Percentiles rank a stretch among this genome's conserved stretches.
phyloP scores from a whole-genome alignment of 805 yeast species.

The Starmerella davenportii region DNA sequence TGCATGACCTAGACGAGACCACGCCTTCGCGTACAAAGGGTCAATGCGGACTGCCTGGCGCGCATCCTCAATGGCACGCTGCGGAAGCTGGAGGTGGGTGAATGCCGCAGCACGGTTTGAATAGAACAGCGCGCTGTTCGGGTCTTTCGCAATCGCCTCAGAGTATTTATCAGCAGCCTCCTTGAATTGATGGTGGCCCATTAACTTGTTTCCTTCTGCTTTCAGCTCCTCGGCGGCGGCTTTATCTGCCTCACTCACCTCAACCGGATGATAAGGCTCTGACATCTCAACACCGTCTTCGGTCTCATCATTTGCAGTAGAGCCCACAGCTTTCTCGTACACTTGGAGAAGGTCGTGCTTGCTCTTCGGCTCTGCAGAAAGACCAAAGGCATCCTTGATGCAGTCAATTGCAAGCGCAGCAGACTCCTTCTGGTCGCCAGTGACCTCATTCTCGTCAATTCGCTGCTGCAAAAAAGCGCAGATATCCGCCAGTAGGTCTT shows the following conservation, averaged over 20 bases:
- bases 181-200: constrained; percentile 57
- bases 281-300: neutral
- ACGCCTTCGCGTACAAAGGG: constrained; percentile 75
- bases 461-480: constrained; percentile 50
- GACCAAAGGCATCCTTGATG: constrained; percentile 67
- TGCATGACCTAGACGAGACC: constrained; percentile 88
- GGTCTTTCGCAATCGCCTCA: constrained; percentile 52
- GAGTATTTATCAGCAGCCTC: constrained; percentile 64
- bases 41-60: constrained; percentile 60
- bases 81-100: constrained; percentile 58
- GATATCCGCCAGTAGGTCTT: constrained; percentile 42
- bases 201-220: constrained; percentile 72
- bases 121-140: constrained; percentile 62
- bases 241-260: constrained; percentile 29
- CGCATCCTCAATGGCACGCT: constrained; percentile 68
- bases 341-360: constrained; percentile 9
- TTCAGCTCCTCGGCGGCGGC: constrained; percentile 72
- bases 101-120: constrained; percentile 96
- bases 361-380: constrained; percentile 23
- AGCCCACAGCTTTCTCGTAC: constrained; percentile 7
- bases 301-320: constrained; percentile 16
- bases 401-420: constrained; percentile 89
- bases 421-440: constrained; percentile 71
- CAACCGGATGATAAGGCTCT: neutral
- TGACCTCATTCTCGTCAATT: constrained; percentile 41